A percentile compares a stretch with the other conserved stretches of the same genome.
Conservation (phyloP, 139 green algal genomes). For the Tetratostichococcus sp. region DNA sequence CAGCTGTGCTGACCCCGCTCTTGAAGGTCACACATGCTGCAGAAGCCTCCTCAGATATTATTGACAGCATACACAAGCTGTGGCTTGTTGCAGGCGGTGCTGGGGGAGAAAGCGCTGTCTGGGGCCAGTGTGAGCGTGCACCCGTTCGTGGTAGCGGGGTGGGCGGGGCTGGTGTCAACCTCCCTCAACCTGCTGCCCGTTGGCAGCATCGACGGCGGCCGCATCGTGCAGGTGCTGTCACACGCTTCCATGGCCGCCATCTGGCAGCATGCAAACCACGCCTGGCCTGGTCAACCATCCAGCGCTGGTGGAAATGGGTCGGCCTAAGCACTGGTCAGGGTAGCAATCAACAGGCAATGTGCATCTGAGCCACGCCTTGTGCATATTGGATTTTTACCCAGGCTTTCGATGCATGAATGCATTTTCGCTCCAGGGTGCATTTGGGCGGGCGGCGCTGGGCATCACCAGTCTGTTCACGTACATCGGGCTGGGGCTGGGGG, state of each 20-base stretch:
- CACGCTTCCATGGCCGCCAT: background rate
- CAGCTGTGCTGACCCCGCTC: background rate
- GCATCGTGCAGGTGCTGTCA: slow-evolving; percentile 51
- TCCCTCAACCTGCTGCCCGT: slow-evolving; percentile 83
- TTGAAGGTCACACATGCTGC: too few relatives aligned
- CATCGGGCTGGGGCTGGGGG: slow-evolving; percentile 69
- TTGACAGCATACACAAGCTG: too few relatives aligned
- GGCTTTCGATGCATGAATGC: too few relatives aligned
- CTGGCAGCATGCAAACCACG: too few relatives aligned
- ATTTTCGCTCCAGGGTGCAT: slow-evolving; percentile 39
- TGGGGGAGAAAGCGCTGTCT: slow-evolving; percentile 28
- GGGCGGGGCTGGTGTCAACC: slow-evolving; percentile 76
- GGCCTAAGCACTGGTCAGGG: too few relatives aligned
- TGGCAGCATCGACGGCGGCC: slow-evolving; percentile 74
- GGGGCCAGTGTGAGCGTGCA: slow-evolving; percentile 41
- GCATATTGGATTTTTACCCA: too few relatives aligned
- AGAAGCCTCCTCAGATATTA: too few relatives aligned
- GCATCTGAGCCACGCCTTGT: too few relatives aligned
- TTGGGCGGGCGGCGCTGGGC: slow-evolving; percentile 50
- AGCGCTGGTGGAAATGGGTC: too few relatives aligned
- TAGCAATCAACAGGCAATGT: too few relatives aligned
- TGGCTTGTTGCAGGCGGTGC: slow-evolving; percentile 37
- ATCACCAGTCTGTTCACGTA: slow-evolving; percentile 80
- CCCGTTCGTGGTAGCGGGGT: slow-evolving; percentile 70
- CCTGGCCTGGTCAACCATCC: too few relatives aligned